Percentiles rank a stretch among this genome's conserved stretches.
phyloP scores from a whole-genome alignment of 2,329 filamentous ascomycete genomes.

The Thermothelomyces thermophilus region DNA sequence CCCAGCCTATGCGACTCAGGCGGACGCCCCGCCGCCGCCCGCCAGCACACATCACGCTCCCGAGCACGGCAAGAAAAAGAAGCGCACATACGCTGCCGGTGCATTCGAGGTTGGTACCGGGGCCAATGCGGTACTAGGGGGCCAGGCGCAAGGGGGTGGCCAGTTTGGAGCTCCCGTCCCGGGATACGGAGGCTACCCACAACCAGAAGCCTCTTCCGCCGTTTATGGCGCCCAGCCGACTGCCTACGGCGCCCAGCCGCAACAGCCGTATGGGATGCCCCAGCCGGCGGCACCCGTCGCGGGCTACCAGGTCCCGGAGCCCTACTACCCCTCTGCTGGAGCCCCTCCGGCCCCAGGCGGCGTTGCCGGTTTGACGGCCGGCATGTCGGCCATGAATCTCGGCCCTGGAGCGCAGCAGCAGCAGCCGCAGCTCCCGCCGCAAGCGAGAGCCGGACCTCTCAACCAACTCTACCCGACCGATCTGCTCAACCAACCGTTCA shows the following conservation, averaged over 20 bases:
- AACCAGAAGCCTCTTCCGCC: conserved; percentile 38
- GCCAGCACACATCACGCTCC: conserved; percentile 28
- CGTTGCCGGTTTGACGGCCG: conserved; percentile 70
- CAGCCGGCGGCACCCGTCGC: conserved; percentile 40
- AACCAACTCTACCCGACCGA: conserved; percentile 93
- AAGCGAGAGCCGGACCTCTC: conserved; percentile 46
- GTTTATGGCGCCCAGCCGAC: conserved; percentile 38
- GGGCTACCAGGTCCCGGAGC: conserved; percentile 62
- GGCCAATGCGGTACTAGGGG: conserved; percentile 63
- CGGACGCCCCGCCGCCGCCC: conserved; percentile 31
- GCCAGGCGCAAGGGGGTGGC: conserved; percentile 35
- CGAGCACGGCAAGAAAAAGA: conserved; percentile 68
- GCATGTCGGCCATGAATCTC: conserved; percentile 81
- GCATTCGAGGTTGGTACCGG: conserved; percentile 89
- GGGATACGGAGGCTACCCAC: conserved; percentile 55
- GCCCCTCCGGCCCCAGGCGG: conserved; percentile 36
- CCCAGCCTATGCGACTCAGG: conserved; percentile 35
- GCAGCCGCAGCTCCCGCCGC: conserved; percentile 47
- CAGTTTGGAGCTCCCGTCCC: conserved; percentile 43
- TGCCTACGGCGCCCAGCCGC: conserved; percentile 36
- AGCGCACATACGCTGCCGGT: conserved; percentile 87
- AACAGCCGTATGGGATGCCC: conserved; percentile 37
- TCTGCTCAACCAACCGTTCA: conserved; percentile 86
- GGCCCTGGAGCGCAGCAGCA: conserved; percentile 55
- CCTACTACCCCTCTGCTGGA: conserved; percentile 55